Evolutionary conservation across 169 alveolate genomes (phyloP), one percentile per base, ranked within the genome.

Genomic region (Amoebophrya sp.): DNA sequence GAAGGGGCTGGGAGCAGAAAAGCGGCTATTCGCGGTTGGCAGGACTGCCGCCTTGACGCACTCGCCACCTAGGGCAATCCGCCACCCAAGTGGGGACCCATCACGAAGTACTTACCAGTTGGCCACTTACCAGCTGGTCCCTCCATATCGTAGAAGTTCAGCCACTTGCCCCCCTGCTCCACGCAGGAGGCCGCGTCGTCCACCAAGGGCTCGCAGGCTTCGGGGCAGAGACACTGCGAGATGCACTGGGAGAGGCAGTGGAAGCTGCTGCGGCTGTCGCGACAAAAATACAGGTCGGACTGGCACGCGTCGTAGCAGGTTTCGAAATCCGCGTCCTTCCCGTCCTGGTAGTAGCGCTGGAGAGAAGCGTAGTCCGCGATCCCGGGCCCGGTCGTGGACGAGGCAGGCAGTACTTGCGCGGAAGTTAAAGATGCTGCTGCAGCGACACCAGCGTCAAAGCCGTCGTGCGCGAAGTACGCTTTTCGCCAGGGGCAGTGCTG

Each of bases 131-230:
- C n/a, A n/a, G n/a, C n/a, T n/a, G n/a, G n/a, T n/a, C n/a, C n/a
- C n/a, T n/a, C n/a, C n/a, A n/a, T n/a, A n/a, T 58, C 78, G 38
- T 16, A 67, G 13, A 90, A 58, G 88, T 89, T 92, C 0, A 70
- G 42, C 97, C 97, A 95, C 34, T 90, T 92, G 29, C 97, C 97
- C 16, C 96, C 97, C 40, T 88, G 67, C 88, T 93, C 93, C 91
- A 93, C 45, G 69, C 96, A 94, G 58, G 90, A 91, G 34, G 90
- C 90, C 13, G 90, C 90, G 50, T 88, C 90, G 20, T 88, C 58
- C 7, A 41, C 23, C n/a, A 88, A 10, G 18, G 90, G 43, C n/a
- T 88, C 58, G 41, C 90, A 88, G 41, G 2, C 38, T 18, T 88
- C 50, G 0, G 69, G 41, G 70, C 90, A 88, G 18, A 31, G 70